Conservation (phyloP, 78 protist genomes). For the Dictyostelium intermedium region DNA sequence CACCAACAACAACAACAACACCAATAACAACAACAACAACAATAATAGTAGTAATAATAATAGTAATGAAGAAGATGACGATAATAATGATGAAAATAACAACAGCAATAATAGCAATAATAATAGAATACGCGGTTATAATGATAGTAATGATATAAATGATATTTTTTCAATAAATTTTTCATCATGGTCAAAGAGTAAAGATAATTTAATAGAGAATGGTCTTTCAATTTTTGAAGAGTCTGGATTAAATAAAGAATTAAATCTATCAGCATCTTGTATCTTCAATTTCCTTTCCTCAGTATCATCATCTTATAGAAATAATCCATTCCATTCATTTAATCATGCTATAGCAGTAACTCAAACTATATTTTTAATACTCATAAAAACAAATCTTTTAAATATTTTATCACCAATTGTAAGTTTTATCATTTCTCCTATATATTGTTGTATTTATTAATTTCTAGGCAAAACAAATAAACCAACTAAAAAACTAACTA, state of each 20-base stretch:
- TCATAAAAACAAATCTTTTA: constrained; percentile 27
- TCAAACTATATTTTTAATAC: constrained; percentile 59
- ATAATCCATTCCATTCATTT: constrained; percentile 74
- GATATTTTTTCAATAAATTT: constrained; percentile 62
- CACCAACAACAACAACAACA: too few species aligned
- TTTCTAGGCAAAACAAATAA: too few species aligned
- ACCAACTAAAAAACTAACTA: too few species aligned
- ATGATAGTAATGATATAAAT: not conserved
- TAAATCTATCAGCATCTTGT: not conserved
- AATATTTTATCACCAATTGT: constrained; percentile 52
- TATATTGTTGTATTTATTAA: too few species aligned
- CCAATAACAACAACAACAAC: not conserved
- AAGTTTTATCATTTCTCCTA: not conserved
- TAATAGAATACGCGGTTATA: not conserved
- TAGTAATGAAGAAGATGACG: not conserved
- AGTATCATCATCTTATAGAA: constrained; percentile 22
- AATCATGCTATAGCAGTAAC: constrained; percentile 76
- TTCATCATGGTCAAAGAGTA: constrained; percentile 46
- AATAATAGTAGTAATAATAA: not conserved
- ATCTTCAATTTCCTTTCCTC: not conserved
- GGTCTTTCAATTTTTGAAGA: constrained; percentile 25
- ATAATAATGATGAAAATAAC: not conserved
- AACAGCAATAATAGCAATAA: not conserved
- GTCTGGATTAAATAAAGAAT: constrained; percentile 19
- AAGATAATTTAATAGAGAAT: constrained; percentile 1